These are phyloP conservation scores for Trichoderma oligosporum DNA, from an alignment of 2,329 filamentous ascomycete genomes.

Conservation along the genomic window DNA sequence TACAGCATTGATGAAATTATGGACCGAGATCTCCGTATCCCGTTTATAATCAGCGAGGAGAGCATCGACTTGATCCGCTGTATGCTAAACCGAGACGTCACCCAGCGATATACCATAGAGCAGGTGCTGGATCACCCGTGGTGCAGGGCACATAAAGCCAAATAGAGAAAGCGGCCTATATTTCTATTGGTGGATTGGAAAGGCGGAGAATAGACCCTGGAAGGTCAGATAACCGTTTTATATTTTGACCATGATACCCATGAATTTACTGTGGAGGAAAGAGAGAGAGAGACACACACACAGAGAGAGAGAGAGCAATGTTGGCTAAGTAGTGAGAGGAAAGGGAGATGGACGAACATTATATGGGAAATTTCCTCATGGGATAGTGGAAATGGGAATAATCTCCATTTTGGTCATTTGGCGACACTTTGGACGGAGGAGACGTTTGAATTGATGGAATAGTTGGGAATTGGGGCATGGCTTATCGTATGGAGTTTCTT, in stretches of 20 bases:
- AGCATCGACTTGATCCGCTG: slow-evolving; percentile 86
- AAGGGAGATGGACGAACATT: background rate
- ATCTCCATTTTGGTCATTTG: background rate
- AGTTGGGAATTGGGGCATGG: background rate
- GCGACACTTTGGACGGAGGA: background rate
- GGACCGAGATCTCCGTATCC: slow-evolving; percentile 89
- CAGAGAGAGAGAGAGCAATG: too few relatives aligned
- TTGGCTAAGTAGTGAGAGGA: background rate
- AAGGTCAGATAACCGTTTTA: slow-evolving; percentile 12
- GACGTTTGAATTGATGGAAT: background rate
- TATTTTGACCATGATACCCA: slow-evolving; percentile 21
- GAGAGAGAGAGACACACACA: too few relatives aligned
- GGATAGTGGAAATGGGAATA: background rate
- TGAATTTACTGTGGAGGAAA: slow-evolving; percentile 4
- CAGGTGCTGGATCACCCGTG: slow-evolving; percentile 89
- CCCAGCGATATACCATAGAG: slow-evolving; percentile 76
- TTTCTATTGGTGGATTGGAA: background rate
- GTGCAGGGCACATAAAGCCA: slow-evolving; percentile 42
- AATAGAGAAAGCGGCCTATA: background rate
- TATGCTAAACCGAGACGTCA: slow-evolving; percentile 90
- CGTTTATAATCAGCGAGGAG: slow-evolving; percentile 82
- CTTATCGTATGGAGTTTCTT: background rate
- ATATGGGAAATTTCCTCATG: background rate
- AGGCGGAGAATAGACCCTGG: slow-evolving; percentile 9
- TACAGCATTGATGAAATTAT: slow-evolving; percentile 99